Base-by-base conservation (phyloP, 257 asterid genomes). In the Thymus quinquecostatus region DNA sequence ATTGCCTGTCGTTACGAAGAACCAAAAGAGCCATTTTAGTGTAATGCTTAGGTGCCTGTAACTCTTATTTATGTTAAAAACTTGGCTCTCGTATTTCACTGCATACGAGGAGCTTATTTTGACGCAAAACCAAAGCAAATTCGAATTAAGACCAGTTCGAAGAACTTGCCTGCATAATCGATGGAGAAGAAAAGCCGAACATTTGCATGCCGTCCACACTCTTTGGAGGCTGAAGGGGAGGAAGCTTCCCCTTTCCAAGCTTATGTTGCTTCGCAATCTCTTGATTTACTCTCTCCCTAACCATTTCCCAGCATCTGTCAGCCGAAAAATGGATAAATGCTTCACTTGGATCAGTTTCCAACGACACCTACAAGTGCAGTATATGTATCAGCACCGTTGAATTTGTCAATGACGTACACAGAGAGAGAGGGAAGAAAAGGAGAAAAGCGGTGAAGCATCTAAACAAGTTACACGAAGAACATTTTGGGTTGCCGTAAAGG, bases 151-250 rank as follows among this genome's bases (percentile, higher is more conserved):
- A 36, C 3, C 28, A 65, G 56, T 33, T 4, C 38, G 63, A 68
- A 53, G 67, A 59, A 33, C 84, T 58, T 81, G 84, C 99, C 97
- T 91, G 97, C 64, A 88, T 73, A 73, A 94, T 91, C 64, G 84
- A 84, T 41, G 97, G 97, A n/a, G 99, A 86, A 63, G 95, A 80
- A 74, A 94, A 89, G 58, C 99, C 99, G 68, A 94, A 94, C 97
- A 94, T 94, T 76, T 89, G 96, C 87, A 89, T 75, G 78, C 99
- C 99, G 63, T 91, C 95, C 33, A 89, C 75, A 79, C 99, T 91
- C 67, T 97, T 97, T 14, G 95, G 97, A 65, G 97, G 99, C 84
- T 94, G 99, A 85, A 91, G 70, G 72, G 97, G 96, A 73, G 90
- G 95, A 72, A 94, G 99, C 53, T 85, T 84, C 10, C 12, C 61